Conservation (phyloP, 352 stramenopile genomes). For the Phytophthora foliorum region DNA sequence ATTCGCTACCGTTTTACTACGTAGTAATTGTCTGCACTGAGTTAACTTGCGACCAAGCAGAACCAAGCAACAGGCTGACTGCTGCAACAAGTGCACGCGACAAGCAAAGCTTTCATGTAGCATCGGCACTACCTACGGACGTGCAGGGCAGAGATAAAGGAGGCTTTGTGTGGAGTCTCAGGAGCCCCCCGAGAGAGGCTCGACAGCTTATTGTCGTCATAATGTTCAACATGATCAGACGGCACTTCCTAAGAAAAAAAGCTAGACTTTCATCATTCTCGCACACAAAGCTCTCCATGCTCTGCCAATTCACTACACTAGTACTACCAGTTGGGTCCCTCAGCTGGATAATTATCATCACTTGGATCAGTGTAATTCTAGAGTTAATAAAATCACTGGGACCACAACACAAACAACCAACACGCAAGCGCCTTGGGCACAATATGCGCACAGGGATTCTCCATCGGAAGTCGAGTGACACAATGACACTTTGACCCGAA, state of each 20-base stretch:
- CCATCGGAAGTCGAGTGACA: too few relatives aligned
- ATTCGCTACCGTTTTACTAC: neutral
- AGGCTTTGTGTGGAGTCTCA: slow-evolving; percentile 58
- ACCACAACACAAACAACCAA: slow-evolving; percentile 5
- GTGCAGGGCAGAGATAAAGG: slow-evolving; percentile 2
- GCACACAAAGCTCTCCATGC: slow-evolving; percentile 12
- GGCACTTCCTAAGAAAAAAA: slow-evolving; percentile 80
- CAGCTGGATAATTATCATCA: slow-evolving; percentile 68
- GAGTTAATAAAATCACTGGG: slow-evolving; percentile 54
- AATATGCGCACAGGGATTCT: neutral
- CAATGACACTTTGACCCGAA: neutral
- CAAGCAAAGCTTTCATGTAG: neutral
- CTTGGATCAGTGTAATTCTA: slow-evolving; percentile 82
- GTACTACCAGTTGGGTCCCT: slow-evolving; percentile 37
- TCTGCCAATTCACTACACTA: neutral
- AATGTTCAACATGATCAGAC: slow-evolving; percentile 83
- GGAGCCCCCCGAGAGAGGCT: slow-evolving; percentile 38
- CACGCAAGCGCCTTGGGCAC: neutral
- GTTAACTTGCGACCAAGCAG: too few relatives aligned
- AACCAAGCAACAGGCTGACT: too few relatives aligned
- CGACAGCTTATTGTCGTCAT: slow-evolving; percentile 68
- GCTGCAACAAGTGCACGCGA: neutral
- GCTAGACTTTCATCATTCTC: slow-evolving; percentile 76
- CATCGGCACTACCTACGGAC: neutral
- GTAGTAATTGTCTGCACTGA: too few relatives aligned